Conservation (phyloP, 345 rosid species). For the Citrus unshiu region DNA sequence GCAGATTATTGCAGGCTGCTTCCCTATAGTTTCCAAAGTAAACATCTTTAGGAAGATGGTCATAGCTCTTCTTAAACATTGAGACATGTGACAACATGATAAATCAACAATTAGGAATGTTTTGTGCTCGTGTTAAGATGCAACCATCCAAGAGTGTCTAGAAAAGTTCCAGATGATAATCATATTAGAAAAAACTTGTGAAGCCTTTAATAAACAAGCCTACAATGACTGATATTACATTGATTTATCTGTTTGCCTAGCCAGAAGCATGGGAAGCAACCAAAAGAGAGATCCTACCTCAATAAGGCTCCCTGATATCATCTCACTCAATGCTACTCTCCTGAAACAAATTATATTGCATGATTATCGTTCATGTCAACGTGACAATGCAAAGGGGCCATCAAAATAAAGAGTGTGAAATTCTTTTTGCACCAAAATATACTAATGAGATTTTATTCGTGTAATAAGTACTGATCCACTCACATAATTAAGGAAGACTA, state of each 20-base stretch:
- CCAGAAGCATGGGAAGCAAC: background rate
- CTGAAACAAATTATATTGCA: conserved; percentile 43
- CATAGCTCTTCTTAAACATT: conserved; percentile 89
- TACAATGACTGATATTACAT: conserved; percentile 7
- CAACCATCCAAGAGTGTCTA: background rate
- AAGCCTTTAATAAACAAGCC: background rate
- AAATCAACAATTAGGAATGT: background rate
- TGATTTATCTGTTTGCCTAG: background rate
- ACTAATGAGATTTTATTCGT: background rate
- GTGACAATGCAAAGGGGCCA: background rate
- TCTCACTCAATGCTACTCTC: conserved; percentile 92
- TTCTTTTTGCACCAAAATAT: background rate
- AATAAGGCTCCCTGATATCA: conserved; percentile 80
- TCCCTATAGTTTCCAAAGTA: conserved; percentile 86
- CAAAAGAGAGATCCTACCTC: conserved; percentile 47
- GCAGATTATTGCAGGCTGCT: conserved; percentile 83
- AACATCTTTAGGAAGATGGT: conserved; percentile 87
- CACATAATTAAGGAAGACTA: conserved; percentile 87
- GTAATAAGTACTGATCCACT: conserved; percentile 31
- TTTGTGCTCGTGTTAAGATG: background rate
- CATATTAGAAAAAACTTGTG: background rate
- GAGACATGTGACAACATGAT: conserved; percentile 56
- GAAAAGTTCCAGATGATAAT: background rate
- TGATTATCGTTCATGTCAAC: conserved; percentile 6
- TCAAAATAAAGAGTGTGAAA: background rate